phyloP scores from a whole-genome alignment of 192 early-diverging fungal species.

The Podila epigama region DNA sequence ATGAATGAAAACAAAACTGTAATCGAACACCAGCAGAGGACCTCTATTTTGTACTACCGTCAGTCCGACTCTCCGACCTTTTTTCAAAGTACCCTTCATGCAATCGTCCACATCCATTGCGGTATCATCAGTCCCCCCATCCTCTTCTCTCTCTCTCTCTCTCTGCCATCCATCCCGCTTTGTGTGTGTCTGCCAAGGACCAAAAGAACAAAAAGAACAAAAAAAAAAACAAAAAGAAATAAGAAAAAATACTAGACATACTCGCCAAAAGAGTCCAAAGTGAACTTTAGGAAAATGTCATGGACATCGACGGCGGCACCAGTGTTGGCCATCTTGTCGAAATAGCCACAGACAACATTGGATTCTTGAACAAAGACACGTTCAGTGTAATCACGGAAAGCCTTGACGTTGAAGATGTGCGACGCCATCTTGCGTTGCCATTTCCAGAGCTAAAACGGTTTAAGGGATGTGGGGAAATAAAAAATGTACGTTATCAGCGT shows the following conservation, averaged over 20 bases:
- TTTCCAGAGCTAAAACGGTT: not conserved
- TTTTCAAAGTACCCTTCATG: too few relatives aligned
- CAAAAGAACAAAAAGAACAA: not conserved
- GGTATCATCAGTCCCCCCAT: too few relatives aligned
- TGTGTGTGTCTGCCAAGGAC: not conserved
- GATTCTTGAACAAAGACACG: not conserved
- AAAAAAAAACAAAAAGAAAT: not conserved
- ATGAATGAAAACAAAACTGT: too few relatives aligned
- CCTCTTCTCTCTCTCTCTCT: not conserved
- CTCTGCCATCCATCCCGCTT: not conserved
- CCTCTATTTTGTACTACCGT: too few relatives aligned
- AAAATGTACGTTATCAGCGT: too few relatives aligned
- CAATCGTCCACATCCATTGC: too few relatives aligned
- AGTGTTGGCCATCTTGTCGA: constrained; percentile 13
- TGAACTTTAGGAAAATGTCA: constrained; percentile 52
- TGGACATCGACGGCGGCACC: constrained; percentile 43
- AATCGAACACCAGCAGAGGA: too few relatives aligned
- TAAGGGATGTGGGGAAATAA: not conserved
- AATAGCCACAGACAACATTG: not conserved
- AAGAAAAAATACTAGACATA: constrained; percentile 12
- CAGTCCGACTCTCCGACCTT: too few relatives aligned
- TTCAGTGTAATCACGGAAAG: not conserved
- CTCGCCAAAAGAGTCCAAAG: constrained; percentile 57
- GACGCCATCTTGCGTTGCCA: constrained; percentile 3
- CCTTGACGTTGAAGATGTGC: constrained; percentile 4